These are phyloP conservation scores for Irpex sp. DNA, from an alignment of 1,284 basidiomycete species.

Conservation along the genomic window DNA sequence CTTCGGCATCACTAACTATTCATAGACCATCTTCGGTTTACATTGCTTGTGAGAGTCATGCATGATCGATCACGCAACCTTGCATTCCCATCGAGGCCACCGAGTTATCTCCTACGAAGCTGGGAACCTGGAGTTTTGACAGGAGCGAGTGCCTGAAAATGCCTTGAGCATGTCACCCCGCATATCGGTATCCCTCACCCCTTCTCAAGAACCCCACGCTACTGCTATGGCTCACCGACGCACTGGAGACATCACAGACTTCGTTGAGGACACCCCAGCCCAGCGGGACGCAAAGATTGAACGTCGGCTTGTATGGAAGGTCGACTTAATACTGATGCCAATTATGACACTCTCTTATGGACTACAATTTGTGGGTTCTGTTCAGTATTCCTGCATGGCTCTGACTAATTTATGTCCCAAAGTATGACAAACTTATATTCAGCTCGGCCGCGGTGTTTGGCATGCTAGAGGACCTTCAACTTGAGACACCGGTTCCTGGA, in stretches of 20 bases:
- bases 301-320: constrained; percentile 10
- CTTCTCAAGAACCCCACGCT: not conserved
- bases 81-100: not conserved
- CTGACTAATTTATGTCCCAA: not conserved
- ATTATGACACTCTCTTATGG: constrained; percentile 12
- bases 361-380: constrained; percentile 9
- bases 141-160: not conserved
- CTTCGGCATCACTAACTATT: not conserved
- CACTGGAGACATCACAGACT: not conserved
- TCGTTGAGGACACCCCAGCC: not conserved
- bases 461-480: constrained; percentile 7
- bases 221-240: not conserved
- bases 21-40: not conserved
- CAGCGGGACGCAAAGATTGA: constrained; percentile 7
- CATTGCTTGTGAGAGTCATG: not conserved
- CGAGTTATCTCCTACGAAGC: not conserved
- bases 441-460: constrained; percentile 11
- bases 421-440: constrained; percentile 13
- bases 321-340: constrained; percentile 11
- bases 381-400: not conserved
- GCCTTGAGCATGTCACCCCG: not conserved
- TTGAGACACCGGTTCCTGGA: constrained; percentile 6
- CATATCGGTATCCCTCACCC: not conserved
- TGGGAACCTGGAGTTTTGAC: not conserved
- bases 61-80: not conserved